A percentile compares a stretch with the other conserved stretches of the same genome.
phyloP scores from a whole-genome alignment of 176 grass and related monocot genomes.

The Urochloa ruziziensis region DNA sequence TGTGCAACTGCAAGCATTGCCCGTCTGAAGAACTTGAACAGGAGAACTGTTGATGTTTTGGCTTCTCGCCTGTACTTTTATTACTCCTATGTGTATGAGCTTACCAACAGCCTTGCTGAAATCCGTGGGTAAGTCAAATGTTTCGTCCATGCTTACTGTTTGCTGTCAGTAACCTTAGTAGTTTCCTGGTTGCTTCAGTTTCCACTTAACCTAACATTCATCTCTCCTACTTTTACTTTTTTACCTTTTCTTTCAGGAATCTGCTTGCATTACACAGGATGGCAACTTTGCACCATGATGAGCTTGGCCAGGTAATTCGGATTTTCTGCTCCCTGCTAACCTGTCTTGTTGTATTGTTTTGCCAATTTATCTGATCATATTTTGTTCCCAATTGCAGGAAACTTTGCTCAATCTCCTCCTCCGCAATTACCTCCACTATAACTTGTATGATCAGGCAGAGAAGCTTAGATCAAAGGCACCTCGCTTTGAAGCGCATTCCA shows the following conservation, averaged over 20 bases:
- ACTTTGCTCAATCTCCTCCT: constrained; percentile 95
- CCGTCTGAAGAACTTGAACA: constrained; percentile 69
- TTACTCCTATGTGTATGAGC: constrained; percentile 75
- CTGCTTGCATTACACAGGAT: constrained; percentile 85
- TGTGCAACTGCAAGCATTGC: constrained; percentile 75
- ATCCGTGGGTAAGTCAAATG: constrained; percentile 71
- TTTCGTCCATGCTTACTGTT: neutral
- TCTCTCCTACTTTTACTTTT: neutral
- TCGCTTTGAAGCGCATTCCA: constrained; percentile 93
- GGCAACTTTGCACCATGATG: constrained; percentile 72
- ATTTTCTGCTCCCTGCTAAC: neutral
- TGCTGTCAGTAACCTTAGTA: neutral
- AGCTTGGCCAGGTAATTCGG: constrained; percentile 78
- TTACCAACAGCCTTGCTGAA: constrained; percentile 83
- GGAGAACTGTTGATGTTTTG: constrained; percentile 87
- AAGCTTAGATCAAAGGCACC: constrained; percentile 94
- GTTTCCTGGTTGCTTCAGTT: neutral
- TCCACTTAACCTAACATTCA: neutral
- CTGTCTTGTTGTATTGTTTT: neutral
- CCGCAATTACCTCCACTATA: constrained; percentile 96
- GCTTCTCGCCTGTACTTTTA: constrained; percentile 80
- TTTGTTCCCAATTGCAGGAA: constrained; percentile 48
- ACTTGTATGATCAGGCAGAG: constrained; percentile 88
- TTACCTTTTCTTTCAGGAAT: constrained; percentile 36
- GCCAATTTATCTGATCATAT: neutral